phyloP scores from a whole-genome alignment of 2,329 filamentous ascomycete genomes.

The Geoglossum cookeanum region DNA sequence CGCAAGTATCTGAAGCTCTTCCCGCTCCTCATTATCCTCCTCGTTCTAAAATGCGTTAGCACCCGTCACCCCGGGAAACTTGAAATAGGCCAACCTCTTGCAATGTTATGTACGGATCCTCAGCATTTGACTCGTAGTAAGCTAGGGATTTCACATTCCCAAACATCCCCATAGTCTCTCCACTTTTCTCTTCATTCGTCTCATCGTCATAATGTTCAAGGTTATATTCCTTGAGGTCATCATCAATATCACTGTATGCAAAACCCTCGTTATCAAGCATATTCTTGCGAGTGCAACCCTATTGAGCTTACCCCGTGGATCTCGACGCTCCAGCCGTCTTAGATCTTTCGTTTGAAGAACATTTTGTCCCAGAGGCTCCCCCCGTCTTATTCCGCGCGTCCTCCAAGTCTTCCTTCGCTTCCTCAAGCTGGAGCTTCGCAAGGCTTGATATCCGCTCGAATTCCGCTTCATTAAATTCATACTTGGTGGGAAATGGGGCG shows the following conservation, averaged over 20 bases:
- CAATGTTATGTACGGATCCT: conserved; percentile 92
- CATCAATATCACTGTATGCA: conserved; percentile 34
- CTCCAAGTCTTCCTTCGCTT: conserved; percentile 71
- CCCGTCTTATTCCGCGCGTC: conserved; percentile 37
- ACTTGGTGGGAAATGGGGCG: conserved; percentile 56
- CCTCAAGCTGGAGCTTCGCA: conserved; percentile 66
- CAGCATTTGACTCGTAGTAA: conserved; percentile 85
- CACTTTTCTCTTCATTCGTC: conserved; percentile 41
- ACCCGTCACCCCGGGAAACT: not conserved
- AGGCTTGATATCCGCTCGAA: conserved; percentile 57
- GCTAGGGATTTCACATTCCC: conserved; percentile 84
- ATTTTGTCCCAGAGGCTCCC: conserved; percentile 7
- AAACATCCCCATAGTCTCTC: conserved; percentile 73
- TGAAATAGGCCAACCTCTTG: conserved; percentile 29
- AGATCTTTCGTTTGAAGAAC: not conserved
- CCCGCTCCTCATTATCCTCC: conserved; percentile 72
- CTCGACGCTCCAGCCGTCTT: conserved; percentile 8
- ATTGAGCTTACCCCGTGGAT: conserved; percentile 14
- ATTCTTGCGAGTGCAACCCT: not conserved
- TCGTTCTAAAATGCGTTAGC: conserved; percentile 27
- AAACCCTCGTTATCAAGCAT: not conserved
- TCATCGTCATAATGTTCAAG: conserved; percentile 91
- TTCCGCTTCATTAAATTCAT: conserved; percentile 56
- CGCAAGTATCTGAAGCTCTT: conserved; percentile 81
- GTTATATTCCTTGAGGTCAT: conserved; percentile 90